Evolutionary conservation across 2,329 filamentous ascomycete species (phyloP), one percentile per base, ranked within the genome.

Genomic region (Podosphaera leucotricha): DNA sequence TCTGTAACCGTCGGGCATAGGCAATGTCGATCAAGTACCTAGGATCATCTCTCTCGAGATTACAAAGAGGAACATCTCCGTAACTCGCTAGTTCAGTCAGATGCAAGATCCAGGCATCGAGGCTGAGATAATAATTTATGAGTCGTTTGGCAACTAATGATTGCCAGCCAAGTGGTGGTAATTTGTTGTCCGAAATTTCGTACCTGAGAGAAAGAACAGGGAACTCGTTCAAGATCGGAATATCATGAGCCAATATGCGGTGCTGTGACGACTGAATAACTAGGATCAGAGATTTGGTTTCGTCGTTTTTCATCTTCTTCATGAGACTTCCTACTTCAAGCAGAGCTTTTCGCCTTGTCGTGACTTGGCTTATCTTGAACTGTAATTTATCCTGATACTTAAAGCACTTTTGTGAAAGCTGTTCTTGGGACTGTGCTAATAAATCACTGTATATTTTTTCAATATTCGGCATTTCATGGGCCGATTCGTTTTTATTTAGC

Each of bases 161-260:
- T 59, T 95, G 90, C 90, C 90, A 99, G 2, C 85, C 86, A 15
- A 99, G 68, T 0, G 87, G 85, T 8, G 90, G 90, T 3, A 95
- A 66, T 33, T 85, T 79, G 59, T 81, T 84, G 56, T 98, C 92
- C 0, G 77, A 72, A 21, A 79, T 71, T 54, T 95, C 84, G 47
- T 83, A 79, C 54, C 79, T 79, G 41, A 99, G 68, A 0, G 80
- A 72, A 38, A 98, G 62, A 13, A 87, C 71, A 0, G 90, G 90
- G 50, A 93, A 80, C 33, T 92, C 86, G 44, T 75, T 80, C 18
- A 95, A 64, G 1, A 80, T 71, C 0, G 87, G 80, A 22, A 98
- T 73, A 50, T 93, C 85, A 50, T 93, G 83, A 11, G 85, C 68
- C 2, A 98, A 67, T 46, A 83, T 71, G 41, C 77, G 77, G 46